Evolutionary conservation across 352 stramenopile genomes (phyloP).

Genomic region (Phytophthora fragariae): DNA sequence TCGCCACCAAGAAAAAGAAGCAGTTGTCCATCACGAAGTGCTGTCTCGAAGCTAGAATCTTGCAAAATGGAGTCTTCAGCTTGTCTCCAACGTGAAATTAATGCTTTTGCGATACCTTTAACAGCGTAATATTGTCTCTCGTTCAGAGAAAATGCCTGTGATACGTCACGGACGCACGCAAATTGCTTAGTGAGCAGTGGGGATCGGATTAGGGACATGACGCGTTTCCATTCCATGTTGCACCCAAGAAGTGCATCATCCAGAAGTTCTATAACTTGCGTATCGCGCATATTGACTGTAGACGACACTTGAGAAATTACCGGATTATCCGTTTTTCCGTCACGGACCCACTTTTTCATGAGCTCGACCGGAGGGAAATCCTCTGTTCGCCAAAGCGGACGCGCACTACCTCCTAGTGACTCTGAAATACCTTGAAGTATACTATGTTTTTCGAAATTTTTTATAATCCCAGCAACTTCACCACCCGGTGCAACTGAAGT

Average conservation of each 20-base stretch:
- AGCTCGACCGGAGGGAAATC: background rate
- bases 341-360: slow-evolving; percentile 1
- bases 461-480: background rate
- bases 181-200: background rate
- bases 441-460: background rate
- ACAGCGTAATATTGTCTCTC: too few relatives aligned
- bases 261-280: background rate
- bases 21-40: background rate
- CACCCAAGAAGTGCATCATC: background rate
- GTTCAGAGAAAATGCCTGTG: background rate
- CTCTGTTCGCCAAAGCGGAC: background rate
- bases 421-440: background rate
- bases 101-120: too few relatives aligned
- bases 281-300: background rate
- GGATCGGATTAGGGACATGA: background rate
- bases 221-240: background rate
- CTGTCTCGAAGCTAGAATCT: too few relatives aligned
- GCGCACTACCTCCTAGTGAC: background rate
- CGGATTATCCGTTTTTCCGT: background rate
- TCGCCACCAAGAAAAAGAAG: slow-evolving; percentile 8
- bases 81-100: too few relatives aligned
- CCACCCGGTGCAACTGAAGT: too few relatives aligned
- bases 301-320: background rate
- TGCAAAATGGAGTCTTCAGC: too few relatives aligned
- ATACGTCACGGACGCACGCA: background rate